Percentiles rank a stretch among this genome's conserved stretches.
Evolutionary conservation across 2,329 filamentous ascomycete species (phyloP).

Genomic region (Huntiella decipiens): DNA sequence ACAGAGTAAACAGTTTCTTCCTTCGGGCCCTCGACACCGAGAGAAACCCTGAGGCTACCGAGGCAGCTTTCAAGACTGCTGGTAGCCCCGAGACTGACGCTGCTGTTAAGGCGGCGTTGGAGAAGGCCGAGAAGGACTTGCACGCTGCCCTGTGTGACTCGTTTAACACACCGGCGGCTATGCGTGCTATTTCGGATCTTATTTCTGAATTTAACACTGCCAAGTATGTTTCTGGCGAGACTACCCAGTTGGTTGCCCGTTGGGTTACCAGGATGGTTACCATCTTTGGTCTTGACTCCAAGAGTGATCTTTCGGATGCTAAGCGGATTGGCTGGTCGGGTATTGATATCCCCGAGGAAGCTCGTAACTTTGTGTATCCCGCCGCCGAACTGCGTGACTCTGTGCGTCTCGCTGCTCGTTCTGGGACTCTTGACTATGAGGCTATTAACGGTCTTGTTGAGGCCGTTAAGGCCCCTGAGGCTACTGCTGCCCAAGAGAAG

Average conservation of each 20-base stretch:
- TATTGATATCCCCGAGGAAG: conserved; percentile 26
- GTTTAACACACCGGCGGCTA: conserved; percentile 66
- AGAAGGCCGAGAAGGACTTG: conserved; percentile 35
- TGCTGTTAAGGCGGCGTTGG: conserved; percentile 23
- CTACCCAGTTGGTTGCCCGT: conserved; percentile 30
- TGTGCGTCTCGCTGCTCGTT: conserved; percentile 9
- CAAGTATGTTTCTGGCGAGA: conserved; percentile 5
- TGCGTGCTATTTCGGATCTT: conserved; percentile 59
- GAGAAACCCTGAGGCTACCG: conserved; percentile 7
- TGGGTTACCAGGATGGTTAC: conserved; percentile 74
- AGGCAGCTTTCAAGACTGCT: conserved; percentile 4
- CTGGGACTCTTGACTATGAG: conserved; percentile 26
- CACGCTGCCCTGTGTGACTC: conserved; percentile 54
- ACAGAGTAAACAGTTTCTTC: conserved; percentile 13
- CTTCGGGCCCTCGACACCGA: conserved; percentile 10
- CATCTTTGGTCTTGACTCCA: conserved; percentile 59
- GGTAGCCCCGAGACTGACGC: conserved; percentile 14
- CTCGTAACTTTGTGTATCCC: conserved; percentile 27
- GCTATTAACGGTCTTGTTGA: conserved; percentile 24
- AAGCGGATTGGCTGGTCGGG: conserved; percentile 18
- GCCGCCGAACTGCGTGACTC: conserved; percentile 16
- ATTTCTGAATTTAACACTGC: conserved; percentile 36
- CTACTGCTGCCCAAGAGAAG: conserved; percentile 25
- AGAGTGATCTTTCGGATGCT: conserved; percentile 17
- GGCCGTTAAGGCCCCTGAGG: conserved; percentile 28